These are phyloP conservation scores for Salix purpurea DNA, from an alignment of 345 rosid species.

Conservation along the genomic window DNA sequence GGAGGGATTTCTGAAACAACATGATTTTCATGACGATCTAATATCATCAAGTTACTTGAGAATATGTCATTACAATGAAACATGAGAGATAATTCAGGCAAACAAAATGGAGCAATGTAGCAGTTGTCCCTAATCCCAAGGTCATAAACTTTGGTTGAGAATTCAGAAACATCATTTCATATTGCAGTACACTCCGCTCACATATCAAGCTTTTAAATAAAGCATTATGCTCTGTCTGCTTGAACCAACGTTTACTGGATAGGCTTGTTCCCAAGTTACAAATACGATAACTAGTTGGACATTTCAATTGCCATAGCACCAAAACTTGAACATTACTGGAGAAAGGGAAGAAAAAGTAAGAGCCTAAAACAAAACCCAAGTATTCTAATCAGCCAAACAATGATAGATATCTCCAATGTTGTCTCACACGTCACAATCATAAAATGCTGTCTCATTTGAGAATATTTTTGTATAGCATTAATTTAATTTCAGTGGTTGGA, in stretches of 20 bases:
- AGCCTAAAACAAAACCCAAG: background rate
- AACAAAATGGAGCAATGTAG: background rate
- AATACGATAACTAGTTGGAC: background rate
- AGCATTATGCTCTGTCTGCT: background rate
- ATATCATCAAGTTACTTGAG: background rate
- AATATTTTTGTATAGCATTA: background rate
- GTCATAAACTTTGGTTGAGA: background rate
- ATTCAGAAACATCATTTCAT: background rate
- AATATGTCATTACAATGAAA: background rate
- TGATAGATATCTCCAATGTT: background rate
- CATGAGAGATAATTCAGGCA: background rate
- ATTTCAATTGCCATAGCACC: background rate
- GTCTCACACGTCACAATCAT: background rate
- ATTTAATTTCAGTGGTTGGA: background rate
- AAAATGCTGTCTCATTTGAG: too few species aligned
- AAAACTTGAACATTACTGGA: background rate
- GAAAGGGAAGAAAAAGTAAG: too few species aligned
- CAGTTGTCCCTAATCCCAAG: background rate
- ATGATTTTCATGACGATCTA: constrained; percentile 8
- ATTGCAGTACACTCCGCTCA: background rate
- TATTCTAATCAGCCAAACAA: background rate
- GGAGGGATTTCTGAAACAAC: constrained; percentile 73
- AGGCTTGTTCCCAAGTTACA: background rate
- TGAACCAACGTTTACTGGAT: background rate
- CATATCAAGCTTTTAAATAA: background rate